Evolutionary conservation across 306 rosid species (phyloP), one percentile per base, ranked within the genome.

Genomic region (Casuarina glauca): DNA sequence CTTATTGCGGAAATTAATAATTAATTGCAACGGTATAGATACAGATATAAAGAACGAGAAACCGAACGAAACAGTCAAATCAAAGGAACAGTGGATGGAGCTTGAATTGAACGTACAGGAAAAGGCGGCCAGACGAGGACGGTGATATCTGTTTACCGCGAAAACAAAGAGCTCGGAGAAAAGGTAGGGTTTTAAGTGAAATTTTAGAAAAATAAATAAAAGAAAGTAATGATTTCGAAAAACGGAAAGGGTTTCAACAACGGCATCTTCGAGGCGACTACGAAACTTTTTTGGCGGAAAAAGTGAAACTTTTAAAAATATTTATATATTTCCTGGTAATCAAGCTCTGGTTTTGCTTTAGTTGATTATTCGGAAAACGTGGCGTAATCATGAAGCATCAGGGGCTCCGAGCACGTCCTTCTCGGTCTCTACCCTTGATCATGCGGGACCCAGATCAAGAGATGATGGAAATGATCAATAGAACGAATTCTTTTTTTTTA

Each of bases 101-200:
- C n/a, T 54, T 6, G 61, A 19, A 54, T 54, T n/a, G 51, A 7
- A 53, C 61, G 61, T 54, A 54, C 61, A 54, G 32, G 35, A 54
- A 7, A 54, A 6, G 61, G 10, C 5, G 26, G 61, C 19, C 6
- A 54, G 61, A n/a, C 9, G 60, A 54, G 8, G 26, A 54, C 61
- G 32, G 61, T n/a, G 9, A 54, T 8, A 54, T 74, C 46, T 61
- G 78, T 61, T 74, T 61, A 58, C 70, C 78, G 70, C 55, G 70
- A 74, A 74, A 74, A 74, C 20, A 3, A 4, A 10, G 36, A 20
- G 55, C 17, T 13, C 48, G 3, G 44, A 74, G 64, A 9, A 58
- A 58, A 58, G 64, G 26, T 6, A 58, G 35, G 38, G 38, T 26
- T 58, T 20, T 2, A 13, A 58, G 39, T 26, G 64, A 58, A 26